Conservation (phyloP, 2,329 filamentous ascomycete species). For the Fusarium fracticaudum region DNA sequence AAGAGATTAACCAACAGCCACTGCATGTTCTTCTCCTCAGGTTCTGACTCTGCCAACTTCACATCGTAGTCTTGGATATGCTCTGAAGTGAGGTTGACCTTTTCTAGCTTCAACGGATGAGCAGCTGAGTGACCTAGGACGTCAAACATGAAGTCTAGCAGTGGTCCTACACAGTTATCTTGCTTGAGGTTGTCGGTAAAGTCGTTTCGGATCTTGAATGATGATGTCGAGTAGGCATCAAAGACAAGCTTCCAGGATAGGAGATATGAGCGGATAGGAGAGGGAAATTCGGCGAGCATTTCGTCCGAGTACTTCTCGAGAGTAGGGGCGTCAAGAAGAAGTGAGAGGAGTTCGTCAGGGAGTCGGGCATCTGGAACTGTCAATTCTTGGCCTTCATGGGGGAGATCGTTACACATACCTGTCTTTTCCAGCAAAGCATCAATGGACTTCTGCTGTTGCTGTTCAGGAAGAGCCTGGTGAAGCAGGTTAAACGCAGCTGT, state of each 20-base stretch:
- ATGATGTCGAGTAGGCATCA: slow-evolving; percentile 81
- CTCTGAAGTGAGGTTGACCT: slow-evolving; percentile 67
- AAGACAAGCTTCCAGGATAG: slow-evolving; percentile 91
- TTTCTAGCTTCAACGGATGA: slow-evolving; percentile 77
- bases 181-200: slow-evolving; percentile 84
- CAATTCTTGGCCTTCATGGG: background rate
- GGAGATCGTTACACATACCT: slow-evolving; percentile 47
- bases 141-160: slow-evolving; percentile 85
- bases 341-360: slow-evolving; percentile 84
- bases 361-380: slow-evolving; percentile 67
- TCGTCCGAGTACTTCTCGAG: slow-evolving; percentile 73
- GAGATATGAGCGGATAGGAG: slow-evolving; percentile 79
- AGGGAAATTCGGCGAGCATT: slow-evolving; percentile 74
- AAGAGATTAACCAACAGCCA: slow-evolving; percentile 88
- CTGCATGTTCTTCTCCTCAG: slow-evolving; percentile 77
- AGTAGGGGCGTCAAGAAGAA: slow-evolving; percentile 81
- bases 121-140: slow-evolving; percentile 82
- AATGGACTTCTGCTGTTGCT: slow-evolving; percentile 84
- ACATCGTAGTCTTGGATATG: slow-evolving; percentile 67
- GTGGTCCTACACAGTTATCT: slow-evolving; percentile 71
- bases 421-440: slow-evolving; percentile 78
- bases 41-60: slow-evolving; percentile 63
- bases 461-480: slow-evolving; percentile 78
- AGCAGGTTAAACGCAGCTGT: slow-evolving; percentile 83
- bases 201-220: slow-evolving; percentile 82